Evolutionary conservation across 2,329 filamentous ascomycete genomes (phyloP), one percentile per base, ranked within the genome.

Genomic region (Zymoseptoria passerinii): DNA sequence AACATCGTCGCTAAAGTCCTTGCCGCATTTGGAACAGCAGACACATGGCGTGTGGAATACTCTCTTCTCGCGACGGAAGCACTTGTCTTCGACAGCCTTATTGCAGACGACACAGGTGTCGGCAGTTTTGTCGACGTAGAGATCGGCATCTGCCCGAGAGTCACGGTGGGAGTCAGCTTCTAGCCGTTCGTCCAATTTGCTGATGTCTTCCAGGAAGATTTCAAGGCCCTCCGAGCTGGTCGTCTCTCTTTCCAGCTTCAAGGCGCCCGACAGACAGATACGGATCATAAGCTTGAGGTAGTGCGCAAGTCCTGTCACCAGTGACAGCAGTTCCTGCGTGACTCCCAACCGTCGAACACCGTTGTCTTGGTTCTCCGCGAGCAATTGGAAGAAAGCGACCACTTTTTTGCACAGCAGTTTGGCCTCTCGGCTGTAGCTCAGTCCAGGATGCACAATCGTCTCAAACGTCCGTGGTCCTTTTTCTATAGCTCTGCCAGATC

Each of bases 361-460:
- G 8, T 86, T 90, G 69, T 96, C 92, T 71, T 97, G 92, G 1
- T 92, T 94, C 73, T 96, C 96, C 5, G 92, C 95, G 8, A 99
- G 80, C 18, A 99, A 79, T 10, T 91, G 91, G 73, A 99, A 99
- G 78, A 99, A 99, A 27, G 92, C 90, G 5, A 99, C 94, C 56
- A 99, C 95, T 75, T 99, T 99, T 76, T 99, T 99, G 80, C 94
- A 99, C n/a, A 99, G 83, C 54, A 99, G 81, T 75, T 99, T 99
- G n/a, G 94, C 89, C 77, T 99, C 94, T 68, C 94, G 86, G 18
- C 89, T 88, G 71, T 97, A 99, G 8, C 91, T 90, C 61, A 99
- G 81, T 62, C 89, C 91, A 89, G 71, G 65, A 48, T 72, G 65
- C 27, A 65, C 70, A 58, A 65, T 70, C n/a, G 62, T 63, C 19